Evolutionary conservation across 106 monocot genomes (phyloP).

Genomic region (Apostasia ramifera): DNA sequence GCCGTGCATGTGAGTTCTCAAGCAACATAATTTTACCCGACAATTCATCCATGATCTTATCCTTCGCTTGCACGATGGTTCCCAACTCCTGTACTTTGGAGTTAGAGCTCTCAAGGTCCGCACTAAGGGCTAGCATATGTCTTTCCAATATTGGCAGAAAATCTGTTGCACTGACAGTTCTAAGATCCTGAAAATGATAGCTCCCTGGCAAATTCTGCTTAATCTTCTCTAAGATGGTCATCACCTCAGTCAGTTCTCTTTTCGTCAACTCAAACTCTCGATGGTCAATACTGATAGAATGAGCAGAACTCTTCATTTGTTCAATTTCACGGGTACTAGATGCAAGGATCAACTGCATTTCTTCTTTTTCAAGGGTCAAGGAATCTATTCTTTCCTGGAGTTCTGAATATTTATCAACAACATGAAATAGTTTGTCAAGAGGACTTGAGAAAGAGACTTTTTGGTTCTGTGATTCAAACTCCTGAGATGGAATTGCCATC

Average conservation of each 20-base stretch:
- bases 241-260: conserved; percentile 40
- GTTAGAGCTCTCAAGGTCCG: conserved; percentile 56
- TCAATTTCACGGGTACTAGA: conserved; percentile 43
- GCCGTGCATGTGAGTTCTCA: conserved; percentile 45
- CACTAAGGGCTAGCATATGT: conserved; percentile 21
- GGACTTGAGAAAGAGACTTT: conserved; percentile 29
- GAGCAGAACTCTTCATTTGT: conserved; percentile 41
- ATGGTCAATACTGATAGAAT: conserved; percentile 16
- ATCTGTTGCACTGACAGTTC: conserved; percentile 24
- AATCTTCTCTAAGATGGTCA: conserved; percentile 45
- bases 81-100: conserved; percentile 58
- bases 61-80: conserved; percentile 51
- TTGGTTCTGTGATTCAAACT: conserved; percentile 12
- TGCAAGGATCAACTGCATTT: conserved; percentile 50
- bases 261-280: conserved; percentile 43
- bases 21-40: conserved; percentile 54
- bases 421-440: conserved; percentile 56
- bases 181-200: conserved; percentile 44
- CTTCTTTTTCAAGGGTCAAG: conserved; percentile 52
- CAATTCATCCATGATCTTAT: conserved; percentile 49
- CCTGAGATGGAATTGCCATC: conserved; percentile 31
- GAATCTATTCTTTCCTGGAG: conserved; percentile 26
- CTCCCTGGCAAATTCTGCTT: conserved; percentile 45
- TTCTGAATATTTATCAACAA: conserved; percentile 48
- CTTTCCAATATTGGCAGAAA: conserved; percentile 55